Conservation (phyloP, 169 alveolate genomes). For the Plasmodium berghei region DNA sequence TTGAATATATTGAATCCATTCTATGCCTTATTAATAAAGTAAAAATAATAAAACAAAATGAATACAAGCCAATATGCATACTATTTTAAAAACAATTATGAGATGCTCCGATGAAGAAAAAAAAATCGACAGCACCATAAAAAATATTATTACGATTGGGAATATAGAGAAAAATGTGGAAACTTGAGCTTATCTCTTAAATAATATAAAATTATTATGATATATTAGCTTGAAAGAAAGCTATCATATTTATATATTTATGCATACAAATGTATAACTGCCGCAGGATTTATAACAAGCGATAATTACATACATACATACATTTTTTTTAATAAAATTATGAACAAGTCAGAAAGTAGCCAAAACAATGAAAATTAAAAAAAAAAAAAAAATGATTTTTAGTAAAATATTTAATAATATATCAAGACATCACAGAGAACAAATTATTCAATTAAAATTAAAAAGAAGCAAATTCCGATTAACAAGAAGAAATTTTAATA, state of each 20-base stretch:
- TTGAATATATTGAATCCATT: too few relatives aligned
- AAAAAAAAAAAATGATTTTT: conserved; percentile 53
- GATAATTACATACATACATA: too few relatives aligned
- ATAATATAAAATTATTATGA: not conserved
- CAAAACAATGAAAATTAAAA: not conserved
- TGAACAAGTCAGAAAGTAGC: not conserved
- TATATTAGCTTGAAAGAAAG: not conserved
- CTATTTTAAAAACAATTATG: not conserved
- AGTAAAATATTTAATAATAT: conserved; percentile 6
- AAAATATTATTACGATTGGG: conserved; percentile 18
- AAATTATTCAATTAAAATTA: not conserved
- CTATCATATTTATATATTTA: too few relatives aligned
- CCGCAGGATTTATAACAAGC: too few relatives aligned
- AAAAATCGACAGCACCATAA: conserved; percentile 12
- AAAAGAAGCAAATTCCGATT: conserved; percentile 17
- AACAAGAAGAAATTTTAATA: not conserved
- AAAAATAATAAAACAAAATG: too few relatives aligned
- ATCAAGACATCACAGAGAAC: conserved; percentile 32
- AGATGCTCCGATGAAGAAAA: not conserved
- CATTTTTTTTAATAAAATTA: conserved; percentile 2
- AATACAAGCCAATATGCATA: not conserved
- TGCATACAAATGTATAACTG: too few relatives aligned
- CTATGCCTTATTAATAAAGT: too few relatives aligned
- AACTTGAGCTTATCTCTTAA: not conserved
- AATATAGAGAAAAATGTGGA: not conserved